These are phyloP conservation scores for Protea cynaroides DNA, from an alignment of 164 flowering plant species.

Conservation along the genomic window DNA sequence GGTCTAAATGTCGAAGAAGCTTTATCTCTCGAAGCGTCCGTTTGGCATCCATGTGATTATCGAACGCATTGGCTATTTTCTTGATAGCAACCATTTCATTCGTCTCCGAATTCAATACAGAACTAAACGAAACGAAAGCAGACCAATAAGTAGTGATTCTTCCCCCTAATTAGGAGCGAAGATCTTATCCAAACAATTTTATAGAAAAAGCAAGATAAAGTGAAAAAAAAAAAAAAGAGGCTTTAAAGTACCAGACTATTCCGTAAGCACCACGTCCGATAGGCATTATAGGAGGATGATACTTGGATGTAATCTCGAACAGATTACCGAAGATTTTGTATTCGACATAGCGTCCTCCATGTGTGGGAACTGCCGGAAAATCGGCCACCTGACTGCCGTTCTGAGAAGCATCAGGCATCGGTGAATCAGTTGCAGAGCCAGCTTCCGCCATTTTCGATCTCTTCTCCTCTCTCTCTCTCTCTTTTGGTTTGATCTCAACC, in stretches of 20 bases:
- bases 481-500: not conserved
- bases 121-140: slow-evolving; percentile 19
- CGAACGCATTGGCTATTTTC: slow-evolving; percentile 90
- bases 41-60: slow-evolving; percentile 87
- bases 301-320: slow-evolving; percentile 78
- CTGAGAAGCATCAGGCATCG: slow-evolving; percentile 23
- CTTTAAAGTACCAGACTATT: slow-evolving; percentile 63
- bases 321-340: slow-evolving; percentile 71
- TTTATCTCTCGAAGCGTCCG: slow-evolving; percentile 94
- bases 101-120: slow-evolving; percentile 65
- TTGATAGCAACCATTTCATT: slow-evolving; percentile 90
- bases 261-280: slow-evolving; percentile 97
- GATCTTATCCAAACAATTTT: not conserved
- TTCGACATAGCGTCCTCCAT: slow-evolving; percentile 64
- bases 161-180: not conserved
- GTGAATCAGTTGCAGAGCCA: slow-evolving; percentile 5
- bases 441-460: slow-evolving; percentile 1
- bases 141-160: not conserved
- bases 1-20: slow-evolving; percentile 85
- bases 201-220: not conserved
- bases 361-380: slow-evolving; percentile 47
- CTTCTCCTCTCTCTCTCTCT: not conserved
- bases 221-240: not conserved
- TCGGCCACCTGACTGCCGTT: slow-evolving; percentile 24
- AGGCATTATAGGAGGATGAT: slow-evolving; percentile 75